Conservation (phyloP, 2,329 filamentous ascomycete species). For the Alternaria brassicicola region DNA sequence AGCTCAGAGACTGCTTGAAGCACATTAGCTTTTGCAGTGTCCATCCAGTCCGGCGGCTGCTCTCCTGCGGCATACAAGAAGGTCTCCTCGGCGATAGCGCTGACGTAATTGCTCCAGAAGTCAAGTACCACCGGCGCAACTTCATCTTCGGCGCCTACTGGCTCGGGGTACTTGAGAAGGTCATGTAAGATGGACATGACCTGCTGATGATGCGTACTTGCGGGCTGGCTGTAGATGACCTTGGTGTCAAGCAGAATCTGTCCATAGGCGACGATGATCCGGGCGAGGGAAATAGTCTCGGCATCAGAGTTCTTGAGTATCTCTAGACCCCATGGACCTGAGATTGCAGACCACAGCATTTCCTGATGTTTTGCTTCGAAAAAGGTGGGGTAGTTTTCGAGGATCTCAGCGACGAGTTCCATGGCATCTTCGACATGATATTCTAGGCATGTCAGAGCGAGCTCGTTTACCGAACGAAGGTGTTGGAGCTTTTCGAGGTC, state of each 20-base stretch:
- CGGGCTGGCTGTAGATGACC: slow-evolving; percentile 57
- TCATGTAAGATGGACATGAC: slow-evolving; percentile 61
- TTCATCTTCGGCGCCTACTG: slow-evolving; percentile 73
- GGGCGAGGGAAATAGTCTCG: slow-evolving; percentile 43
- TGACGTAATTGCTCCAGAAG: slow-evolving; percentile 80
- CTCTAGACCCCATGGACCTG: slow-evolving; percentile 44
- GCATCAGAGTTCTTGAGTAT: slow-evolving; percentile 45
- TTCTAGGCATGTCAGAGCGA: slow-evolving; percentile 66
- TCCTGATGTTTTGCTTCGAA: slow-evolving; percentile 42
- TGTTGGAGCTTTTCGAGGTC: slow-evolving; percentile 63
- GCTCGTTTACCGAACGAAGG: slow-evolving; percentile 65
- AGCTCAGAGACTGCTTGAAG: slow-evolving; percentile 69
- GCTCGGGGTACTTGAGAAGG: slow-evolving; percentile 69
- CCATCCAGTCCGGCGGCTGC: slow-evolving; percentile 61
- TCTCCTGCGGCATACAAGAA: slow-evolving; percentile 40
- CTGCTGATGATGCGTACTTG: slow-evolving; percentile 40
- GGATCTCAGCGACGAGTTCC: slow-evolving; percentile 45
- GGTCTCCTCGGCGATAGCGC: slow-evolving; percentile 66
- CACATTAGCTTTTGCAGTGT: slow-evolving; percentile 63
- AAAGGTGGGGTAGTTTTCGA: slow-evolving; percentile 45
- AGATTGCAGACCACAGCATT: slow-evolving; percentile 44
- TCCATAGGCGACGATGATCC: slow-evolving; percentile 47
- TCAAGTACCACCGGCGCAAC: slow-evolving; percentile 77
- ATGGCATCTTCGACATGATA: slow-evolving; percentile 57
- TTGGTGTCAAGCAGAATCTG: slow-evolving; percentile 43